phyloP scores from a whole-genome alignment of 2,329 filamentous ascomycete species.

The Dactylellina sp. region DNA sequence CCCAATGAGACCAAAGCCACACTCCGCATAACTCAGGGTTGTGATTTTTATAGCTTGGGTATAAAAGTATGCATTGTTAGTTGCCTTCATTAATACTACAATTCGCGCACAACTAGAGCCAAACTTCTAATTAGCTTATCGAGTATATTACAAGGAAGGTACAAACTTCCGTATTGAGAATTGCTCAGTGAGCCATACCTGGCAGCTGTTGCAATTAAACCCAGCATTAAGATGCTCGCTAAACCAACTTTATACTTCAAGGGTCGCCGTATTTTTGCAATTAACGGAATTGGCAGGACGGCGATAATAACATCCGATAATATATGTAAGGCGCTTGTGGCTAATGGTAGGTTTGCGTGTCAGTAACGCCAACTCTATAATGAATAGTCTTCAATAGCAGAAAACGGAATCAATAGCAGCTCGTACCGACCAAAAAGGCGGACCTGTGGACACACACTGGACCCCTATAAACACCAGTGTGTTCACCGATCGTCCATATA shows the following conservation, averaged over 20 bases:
- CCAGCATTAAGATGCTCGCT: conserved; percentile 31
- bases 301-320: conserved; percentile 42
- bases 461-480: not conserved
- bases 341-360: conserved; percentile 19
- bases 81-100: conserved; percentile 28
- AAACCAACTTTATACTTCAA: conserved; percentile 35
- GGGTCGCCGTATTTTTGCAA: conserved; percentile 31
- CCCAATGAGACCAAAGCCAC: conserved; percentile 46
- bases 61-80: not conserved
- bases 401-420: not conserved
- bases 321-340: conserved; percentile 37
- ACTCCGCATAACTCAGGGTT: conserved; percentile 40
- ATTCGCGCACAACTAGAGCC: conserved; percentile 27
- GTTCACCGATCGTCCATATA: conserved; percentile 3
- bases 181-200: conserved; percentile 21
- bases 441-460: conserved; percentile 16
- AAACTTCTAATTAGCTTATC: not conserved
- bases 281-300: conserved; percentile 31
- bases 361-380: too few species aligned
- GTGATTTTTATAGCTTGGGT: conserved; percentile 26
- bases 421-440: conserved; percentile 39
- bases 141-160: too few species aligned
- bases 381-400: too few species aligned
- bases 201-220: conserved; percentile 33
- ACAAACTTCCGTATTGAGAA: too few species aligned